Evolutionary conservation across 495 filamentous ascomycete species (phyloP), one percentile per base, ranked within the genome.

Genomic region (Alectoria sarmentosa): DNA sequence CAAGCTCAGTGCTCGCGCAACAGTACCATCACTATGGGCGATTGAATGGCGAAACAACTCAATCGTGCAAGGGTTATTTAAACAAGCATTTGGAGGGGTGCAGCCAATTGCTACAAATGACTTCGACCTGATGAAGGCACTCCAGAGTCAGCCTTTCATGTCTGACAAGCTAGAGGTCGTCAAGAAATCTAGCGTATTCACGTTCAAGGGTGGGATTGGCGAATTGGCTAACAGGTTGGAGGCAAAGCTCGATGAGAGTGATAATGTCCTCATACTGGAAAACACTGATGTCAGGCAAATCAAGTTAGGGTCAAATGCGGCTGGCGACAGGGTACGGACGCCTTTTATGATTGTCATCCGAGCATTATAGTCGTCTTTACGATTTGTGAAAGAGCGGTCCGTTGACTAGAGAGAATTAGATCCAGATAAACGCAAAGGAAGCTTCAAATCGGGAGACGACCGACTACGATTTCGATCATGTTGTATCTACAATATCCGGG

Each of bases 401-500:
- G 42, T 34, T 60, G 57, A 61, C 38, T 39, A 21, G 0, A 15
- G 19, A 19, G 7, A 23, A 19, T 0, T 39, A 67, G 65, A 55
- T 67, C 3, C 41, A 54, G 26, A 37, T 67, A 14, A 61, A n/a
- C 11, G 52, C 41, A 37, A 55, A 52, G 32, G 60, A 59, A 32
- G 28, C 39, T 6, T 19, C 48, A 30, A 44, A 38, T n/a, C 26
- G 48, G 5, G 60, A 59, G 26, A 49, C 49, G 21, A 52, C 38
- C 15, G 48, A 61, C 15, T 46, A 38, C 23, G 44, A 69, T 6
- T 87, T 85, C 73, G 80, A 85, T 62, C 83, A 88, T 66, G 84
- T 88, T 52, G 85, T 96, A 54, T 87, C 89, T 14, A 90, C 92
- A 17, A 71, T 92, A 59, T 80, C 85, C 46, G 80, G 80, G 63